Evolutionary conservation across 2,329 filamentous ascomycete genomes (phyloP).

Genomic region (Colletotrichum abscissum): DNA sequence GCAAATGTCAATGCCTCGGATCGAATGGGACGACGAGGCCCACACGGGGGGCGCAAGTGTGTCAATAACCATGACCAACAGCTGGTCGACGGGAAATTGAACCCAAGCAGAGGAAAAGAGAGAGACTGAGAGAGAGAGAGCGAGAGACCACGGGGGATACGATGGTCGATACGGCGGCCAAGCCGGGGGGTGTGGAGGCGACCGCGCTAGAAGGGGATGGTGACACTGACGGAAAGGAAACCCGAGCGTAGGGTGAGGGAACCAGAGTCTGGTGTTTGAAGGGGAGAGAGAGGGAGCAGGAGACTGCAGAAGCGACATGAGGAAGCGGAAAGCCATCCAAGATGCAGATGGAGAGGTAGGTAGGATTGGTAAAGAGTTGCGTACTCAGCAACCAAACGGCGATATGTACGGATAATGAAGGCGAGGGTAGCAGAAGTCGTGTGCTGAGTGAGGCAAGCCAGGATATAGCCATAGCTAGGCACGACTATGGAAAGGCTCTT

Average conservation of each 20-base stretch:
- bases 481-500: conserved; percentile 11
- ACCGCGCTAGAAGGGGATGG: neutral
- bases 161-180: conserved; percentile 16
- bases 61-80: conserved; percentile 22
- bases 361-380: neutral
- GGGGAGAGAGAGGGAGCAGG: neutral
- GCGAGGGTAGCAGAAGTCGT: neutral
- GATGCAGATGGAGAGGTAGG: neutral
- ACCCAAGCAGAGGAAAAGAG: conserved; percentile 22
- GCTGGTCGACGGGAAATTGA: conserved; percentile 30
- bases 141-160: conserved; percentile 22
- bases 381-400: neutral
- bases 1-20: conserved; percentile 21
- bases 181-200: conserved; percentile 8
- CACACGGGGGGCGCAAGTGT: neutral
- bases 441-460: neutral
- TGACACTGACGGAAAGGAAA: neutral
- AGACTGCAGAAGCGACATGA: neutral
- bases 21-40: conserved; percentile 17
- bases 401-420: neutral
- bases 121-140: conserved; percentile 1
- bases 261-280: neutral
- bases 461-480: neutral
- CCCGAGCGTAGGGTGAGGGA: neutral
- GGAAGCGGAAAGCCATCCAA: neutral